Percentiles rank a stretch among this genome's conserved stretches.
Evolutionary conservation across 1,139 yeast genomes (phyloP).

Genomic region (Nakaseomyces sp.): DNA sequence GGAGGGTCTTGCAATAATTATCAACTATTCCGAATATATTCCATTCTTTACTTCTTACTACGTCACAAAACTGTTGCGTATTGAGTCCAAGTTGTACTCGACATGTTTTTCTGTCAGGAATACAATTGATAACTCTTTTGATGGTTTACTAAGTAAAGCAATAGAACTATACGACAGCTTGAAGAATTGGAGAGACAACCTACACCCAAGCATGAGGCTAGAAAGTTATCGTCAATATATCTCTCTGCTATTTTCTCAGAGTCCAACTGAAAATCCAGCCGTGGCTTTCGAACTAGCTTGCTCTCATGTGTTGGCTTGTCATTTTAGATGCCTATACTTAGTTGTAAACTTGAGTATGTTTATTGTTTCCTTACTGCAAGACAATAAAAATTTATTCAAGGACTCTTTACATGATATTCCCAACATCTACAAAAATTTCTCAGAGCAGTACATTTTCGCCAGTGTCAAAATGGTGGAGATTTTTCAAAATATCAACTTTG

Average conservation of each 20-base stretch:
- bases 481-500: constrained; percentile 17
- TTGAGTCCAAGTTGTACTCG: constrained; percentile 16
- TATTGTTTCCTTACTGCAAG: constrained; percentile 16
- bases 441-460: constrained; percentile 12
- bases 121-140: constrained; percentile 16
- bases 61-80: constrained; percentile 13
- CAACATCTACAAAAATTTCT: constrained; percentile 12
- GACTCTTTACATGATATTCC: constrained; percentile 14
- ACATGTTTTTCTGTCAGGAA: constrained; percentile 20
- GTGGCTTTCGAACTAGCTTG: constrained; percentile 20
- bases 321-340: constrained; percentile 17
- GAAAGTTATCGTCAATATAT: constrained; percentile 21
- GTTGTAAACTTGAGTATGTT: constrained; percentile 16
- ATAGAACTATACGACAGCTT: constrained; percentile 15
- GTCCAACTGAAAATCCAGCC: constrained; percentile 16
- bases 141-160: constrained; percentile 18
- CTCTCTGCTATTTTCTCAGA: constrained; percentile 17
- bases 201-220: constrained; percentile 21
- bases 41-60: constrained; percentile 22
- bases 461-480: constrained; percentile 15
- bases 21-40: constrained; percentile 16
- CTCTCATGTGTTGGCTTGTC: constrained; percentile 19
- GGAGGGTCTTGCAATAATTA: constrained; percentile 16
- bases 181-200: constrained; percentile 18
- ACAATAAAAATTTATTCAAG: constrained; percentile 14